Evolutionary conservation across 495 filamentous ascomycete species (phyloP).

Genomic region (Xanthoparmelia taractica): DNA sequence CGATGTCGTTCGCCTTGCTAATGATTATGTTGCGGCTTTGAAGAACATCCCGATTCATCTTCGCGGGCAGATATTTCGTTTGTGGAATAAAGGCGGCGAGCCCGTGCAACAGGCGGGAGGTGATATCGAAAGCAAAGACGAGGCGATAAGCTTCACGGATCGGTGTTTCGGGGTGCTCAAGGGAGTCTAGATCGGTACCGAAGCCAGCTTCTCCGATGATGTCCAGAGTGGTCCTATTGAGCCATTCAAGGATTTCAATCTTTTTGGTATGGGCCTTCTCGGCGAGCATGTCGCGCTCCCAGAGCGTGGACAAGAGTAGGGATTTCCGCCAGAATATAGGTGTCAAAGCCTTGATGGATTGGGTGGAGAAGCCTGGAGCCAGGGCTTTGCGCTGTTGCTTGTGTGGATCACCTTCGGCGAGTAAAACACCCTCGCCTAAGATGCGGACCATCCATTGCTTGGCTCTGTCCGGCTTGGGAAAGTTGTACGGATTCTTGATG

Average conservation of each 20-base stretch:
- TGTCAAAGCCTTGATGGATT: slow-evolving; percentile 39
- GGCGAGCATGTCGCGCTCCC: slow-evolving; percentile 33
- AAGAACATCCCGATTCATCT: slow-evolving; percentile 43
- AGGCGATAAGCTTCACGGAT: slow-evolving; percentile 40
- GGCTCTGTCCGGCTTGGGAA: slow-evolving; percentile 43
- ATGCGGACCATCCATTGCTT: slow-evolving; percentile 45
- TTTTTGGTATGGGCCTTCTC: slow-evolving; percentile 26
- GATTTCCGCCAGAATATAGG: slow-evolving; percentile 46
- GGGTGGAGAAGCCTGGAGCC: slow-evolving; percentile 40
- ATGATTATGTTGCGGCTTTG: slow-evolving; percentile 35
- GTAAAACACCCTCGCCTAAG: slow-evolving; percentile 41
- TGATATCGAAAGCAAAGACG: slow-evolving; percentile 39
- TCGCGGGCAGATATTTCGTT: slow-evolving; percentile 36
- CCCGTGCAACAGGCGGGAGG: slow-evolving; percentile 37
- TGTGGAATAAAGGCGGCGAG: slow-evolving; percentile 39
- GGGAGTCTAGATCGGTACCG: slow-evolving; percentile 39
- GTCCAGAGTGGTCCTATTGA: slow-evolving; percentile 44
- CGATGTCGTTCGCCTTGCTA: slow-evolving; percentile 31
- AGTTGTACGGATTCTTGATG: slow-evolving; percentile 47
- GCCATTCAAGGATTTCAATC: slow-evolving; percentile 42
- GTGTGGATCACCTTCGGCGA: slow-evolving; percentile 42
- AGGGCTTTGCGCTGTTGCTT: slow-evolving; percentile 41
- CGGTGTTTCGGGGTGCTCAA: slow-evolving; percentile 35
- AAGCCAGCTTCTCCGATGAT: slow-evolving; percentile 47
- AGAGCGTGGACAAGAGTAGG: slow-evolving; percentile 37